These are phyloP conservation scores for Podaxis mareebaensis DNA, from an alignment of 768 basidiomycete genomes.

Conservation along the genomic window DNA sequence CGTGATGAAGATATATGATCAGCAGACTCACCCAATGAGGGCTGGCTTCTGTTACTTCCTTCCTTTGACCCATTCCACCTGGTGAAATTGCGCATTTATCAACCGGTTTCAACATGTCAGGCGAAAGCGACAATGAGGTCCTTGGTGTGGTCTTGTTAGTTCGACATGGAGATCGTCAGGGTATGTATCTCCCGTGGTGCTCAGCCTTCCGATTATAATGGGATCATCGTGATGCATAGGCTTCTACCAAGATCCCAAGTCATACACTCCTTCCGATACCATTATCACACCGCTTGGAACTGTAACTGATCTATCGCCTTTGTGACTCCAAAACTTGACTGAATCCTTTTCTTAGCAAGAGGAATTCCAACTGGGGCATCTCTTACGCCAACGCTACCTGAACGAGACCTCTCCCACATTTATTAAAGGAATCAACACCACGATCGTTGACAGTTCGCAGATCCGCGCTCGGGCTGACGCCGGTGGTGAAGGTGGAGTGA, in stretches of 20 bases:
- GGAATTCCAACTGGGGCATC: conserved; percentile 56
- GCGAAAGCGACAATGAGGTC: conserved; percentile 30
- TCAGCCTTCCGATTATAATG: background rate
- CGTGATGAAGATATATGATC: background rate
- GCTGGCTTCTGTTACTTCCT: background rate
- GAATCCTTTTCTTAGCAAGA: conserved; percentile 40
- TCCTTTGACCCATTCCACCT: background rate
- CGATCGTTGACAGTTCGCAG: conserved; percentile 37
- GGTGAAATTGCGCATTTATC: background rate
- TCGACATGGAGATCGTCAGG: conserved; percentile 61
- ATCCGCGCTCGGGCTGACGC: conserved; percentile 60
- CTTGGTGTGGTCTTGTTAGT: conserved; percentile 58
- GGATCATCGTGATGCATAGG: conserved; percentile 32
- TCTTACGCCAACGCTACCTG: conserved; percentile 55
- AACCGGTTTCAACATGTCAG: background rate
- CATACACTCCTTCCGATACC: conserved; percentile 57
- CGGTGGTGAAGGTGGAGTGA: conserved; percentile 69
- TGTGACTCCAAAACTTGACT: background rate
- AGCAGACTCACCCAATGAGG: background rate
- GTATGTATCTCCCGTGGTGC: conserved; percentile 22
- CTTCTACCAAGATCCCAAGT: conserved; percentile 63
- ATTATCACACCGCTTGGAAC: conserved; percentile 69
- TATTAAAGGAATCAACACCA: conserved; percentile 44
- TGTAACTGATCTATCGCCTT: conserved; percentile 36
- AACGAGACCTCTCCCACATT: conserved; percentile 51